A percentile compares a stretch with the other conserved stretches of the same genome.
Conservation (phyloP, 2,329 filamentous ascomycete species). For the Onygenales sp. region DNA sequence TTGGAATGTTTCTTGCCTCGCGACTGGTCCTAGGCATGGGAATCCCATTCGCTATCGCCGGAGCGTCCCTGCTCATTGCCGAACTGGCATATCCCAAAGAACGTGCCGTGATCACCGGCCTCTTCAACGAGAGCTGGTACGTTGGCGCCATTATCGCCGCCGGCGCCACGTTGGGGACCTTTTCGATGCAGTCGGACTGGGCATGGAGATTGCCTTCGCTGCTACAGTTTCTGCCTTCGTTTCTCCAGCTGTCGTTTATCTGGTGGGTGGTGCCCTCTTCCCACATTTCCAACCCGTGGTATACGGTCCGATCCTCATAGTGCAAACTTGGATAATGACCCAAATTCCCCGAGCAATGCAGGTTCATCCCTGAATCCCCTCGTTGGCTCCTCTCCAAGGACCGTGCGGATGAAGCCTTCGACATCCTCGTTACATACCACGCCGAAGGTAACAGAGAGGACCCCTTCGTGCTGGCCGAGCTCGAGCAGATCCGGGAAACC, state of each 20-base stretch:
- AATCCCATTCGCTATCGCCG: conserved; percentile 50
- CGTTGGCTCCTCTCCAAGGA: conserved; percentile 17
- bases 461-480: conserved; percentile 46
- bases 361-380: conserved; percentile 12
- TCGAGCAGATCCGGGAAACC: conserved; percentile 48
- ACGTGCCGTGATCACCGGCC: conserved; percentile 48
- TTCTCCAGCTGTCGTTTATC: conserved; percentile 19
- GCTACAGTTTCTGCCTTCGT: conserved; percentile 26
- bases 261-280: conserved; percentile 3
- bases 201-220: conserved; percentile 33
- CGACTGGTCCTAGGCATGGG: conserved; percentile 53
- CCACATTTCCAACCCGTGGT: too few relatives aligned
- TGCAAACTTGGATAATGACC: too few relatives aligned
- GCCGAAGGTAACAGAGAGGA: conserved; percentile 41
- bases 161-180: conserved; percentile 28
- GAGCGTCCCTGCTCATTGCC: conserved; percentile 49
- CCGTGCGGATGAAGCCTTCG: conserved; percentile 16
- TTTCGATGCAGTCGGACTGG: conserved; percentile 26
- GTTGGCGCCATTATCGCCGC: conserved; percentile 41
- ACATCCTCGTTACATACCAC: conserved; percentile 28
- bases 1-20: conserved; percentile 51
- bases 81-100: conserved; percentile 54
- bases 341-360: background rate
- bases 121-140: conserved; percentile 53
- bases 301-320: background rate